phyloP scores from a whole-genome alignment of 148 eudicot species.

The Oxyria digyna region DNA sequence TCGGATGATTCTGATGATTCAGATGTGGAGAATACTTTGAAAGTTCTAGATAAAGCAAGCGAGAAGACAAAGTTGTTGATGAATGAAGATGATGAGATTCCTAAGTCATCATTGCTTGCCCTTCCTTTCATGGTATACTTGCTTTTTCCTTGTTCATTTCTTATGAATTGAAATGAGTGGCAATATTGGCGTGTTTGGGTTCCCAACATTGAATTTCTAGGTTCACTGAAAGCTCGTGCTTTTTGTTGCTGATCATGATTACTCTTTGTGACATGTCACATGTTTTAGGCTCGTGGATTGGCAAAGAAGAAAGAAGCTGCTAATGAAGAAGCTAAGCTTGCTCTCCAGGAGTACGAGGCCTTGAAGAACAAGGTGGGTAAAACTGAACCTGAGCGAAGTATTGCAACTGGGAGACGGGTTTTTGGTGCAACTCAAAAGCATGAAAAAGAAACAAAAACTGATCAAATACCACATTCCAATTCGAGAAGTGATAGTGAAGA shows the following conservation, averaged over 20 bases:
- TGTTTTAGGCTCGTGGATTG: constrained; percentile 62
- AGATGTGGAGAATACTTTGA: constrained; percentile 41
- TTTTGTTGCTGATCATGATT: neutral
- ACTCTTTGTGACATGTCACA: neutral
- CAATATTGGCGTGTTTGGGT: neutral
- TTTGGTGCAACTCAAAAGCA: constrained; percentile 58
- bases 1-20: constrained; percentile 45
- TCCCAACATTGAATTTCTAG: neutral
- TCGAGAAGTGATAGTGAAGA: constrained; percentile 73
- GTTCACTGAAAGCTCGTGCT: neutral
- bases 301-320: constrained; percentile 71
- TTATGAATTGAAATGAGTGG: neutral
- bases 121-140: constrained; percentile 89
- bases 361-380: constrained; percentile 35
- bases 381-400: constrained; percentile 19
- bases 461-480: constrained; percentile 34
- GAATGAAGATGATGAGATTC: constrained; percentile 58
- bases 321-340: constrained; percentile 70
- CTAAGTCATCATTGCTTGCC: constrained; percentile 71
- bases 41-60: constrained; percentile 60
- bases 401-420: constrained; percentile 57
- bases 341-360: constrained; percentile 63
- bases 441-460: constrained; percentile 21
- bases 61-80: constrained; percentile 54
- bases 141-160: neutral